Evolutionary conservation across 2,329 filamentous ascomycete genomes (phyloP).

Genomic region (Neonectria coccinea): DNA sequence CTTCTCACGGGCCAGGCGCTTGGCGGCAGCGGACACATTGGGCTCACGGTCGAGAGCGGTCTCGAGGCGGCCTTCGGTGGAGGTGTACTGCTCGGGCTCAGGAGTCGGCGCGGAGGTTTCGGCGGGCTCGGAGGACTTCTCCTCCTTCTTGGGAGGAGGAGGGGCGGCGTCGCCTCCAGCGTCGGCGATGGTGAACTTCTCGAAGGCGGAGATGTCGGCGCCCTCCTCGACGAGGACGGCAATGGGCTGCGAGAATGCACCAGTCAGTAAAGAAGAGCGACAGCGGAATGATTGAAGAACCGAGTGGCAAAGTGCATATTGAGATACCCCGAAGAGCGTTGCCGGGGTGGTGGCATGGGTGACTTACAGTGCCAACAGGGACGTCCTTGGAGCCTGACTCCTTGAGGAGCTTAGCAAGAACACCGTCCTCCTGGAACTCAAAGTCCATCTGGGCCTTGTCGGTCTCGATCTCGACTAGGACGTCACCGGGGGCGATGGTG

Average conservation of each 20-base stretch:
- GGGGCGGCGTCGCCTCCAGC: constrained; percentile 81
- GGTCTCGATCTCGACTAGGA: constrained; percentile 97
- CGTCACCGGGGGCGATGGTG: constrained; percentile 87
- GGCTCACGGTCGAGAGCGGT: constrained; percentile 85
- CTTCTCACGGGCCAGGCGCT: constrained; percentile 86
- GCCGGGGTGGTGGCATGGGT: constrained; percentile 5
- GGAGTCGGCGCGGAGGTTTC: constrained; percentile 56
- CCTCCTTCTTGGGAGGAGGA: constrained; percentile 73
- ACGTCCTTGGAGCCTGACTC: constrained; percentile 95
- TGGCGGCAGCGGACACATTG: constrained; percentile 77
- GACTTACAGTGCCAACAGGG: constrained; percentile 89
- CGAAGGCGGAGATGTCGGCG: constrained; percentile 87
- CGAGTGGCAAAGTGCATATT: constrained; percentile 29
- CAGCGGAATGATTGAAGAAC: not conserved
- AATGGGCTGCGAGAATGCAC: constrained; percentile 76
- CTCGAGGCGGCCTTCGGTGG: constrained; percentile 82
- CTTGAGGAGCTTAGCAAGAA: constrained; percentile 93
- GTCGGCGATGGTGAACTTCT: constrained; percentile 87
- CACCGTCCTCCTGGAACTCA: constrained; percentile 98
- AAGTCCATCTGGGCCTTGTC: constrained; percentile 99
- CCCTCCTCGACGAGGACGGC: constrained; percentile 95
- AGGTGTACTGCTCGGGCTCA: constrained; percentile 77
- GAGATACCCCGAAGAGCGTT: constrained; percentile 22
- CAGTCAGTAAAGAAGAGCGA: constrained; percentile 27
- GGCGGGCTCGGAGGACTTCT: constrained; percentile 68